Evolutionary conservation across 805 yeast species (phyloP).

Genomic region (Myxozyma nipponensis): DNA sequence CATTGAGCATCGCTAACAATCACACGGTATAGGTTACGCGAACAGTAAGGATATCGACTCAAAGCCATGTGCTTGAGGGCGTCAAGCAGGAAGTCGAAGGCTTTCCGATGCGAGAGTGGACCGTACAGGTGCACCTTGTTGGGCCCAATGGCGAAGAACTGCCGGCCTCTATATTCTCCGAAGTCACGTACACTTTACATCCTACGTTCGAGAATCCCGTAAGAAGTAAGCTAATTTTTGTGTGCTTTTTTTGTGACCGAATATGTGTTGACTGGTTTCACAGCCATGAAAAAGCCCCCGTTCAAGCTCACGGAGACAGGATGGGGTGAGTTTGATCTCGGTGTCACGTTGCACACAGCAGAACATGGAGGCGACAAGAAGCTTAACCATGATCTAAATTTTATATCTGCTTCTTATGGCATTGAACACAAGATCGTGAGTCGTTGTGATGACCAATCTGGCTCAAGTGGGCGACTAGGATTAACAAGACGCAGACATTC

Average conservation of each 20-base stretch:
- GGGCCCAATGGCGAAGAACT: slow-evolving; percentile 77
- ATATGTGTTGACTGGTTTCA: neutral
- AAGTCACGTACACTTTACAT: slow-evolving; percentile 88
- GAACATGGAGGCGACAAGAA: slow-evolving; percentile 89
- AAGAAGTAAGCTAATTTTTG: slow-evolving; percentile 48
- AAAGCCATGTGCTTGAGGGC: slow-evolving; percentile 58
- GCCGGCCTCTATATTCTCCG: slow-evolving; percentile 85
- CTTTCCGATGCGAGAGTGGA: slow-evolving; percentile 94
- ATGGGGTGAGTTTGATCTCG: slow-evolving; percentile 97
- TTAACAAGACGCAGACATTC: too few relatives aligned
- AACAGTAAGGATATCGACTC: slow-evolving; percentile 22
- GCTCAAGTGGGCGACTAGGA: too few relatives aligned
- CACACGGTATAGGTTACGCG: slow-evolving; percentile 26
- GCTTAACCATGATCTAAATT: slow-evolving; percentile 84
- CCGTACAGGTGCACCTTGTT: slow-evolving; percentile 67
- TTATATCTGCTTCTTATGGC: slow-evolving; percentile 68
- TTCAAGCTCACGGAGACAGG: slow-evolving; percentile 89
- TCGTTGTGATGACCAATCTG: too few relatives aligned
- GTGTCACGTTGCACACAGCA: slow-evolving; percentile 66
- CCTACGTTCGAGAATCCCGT: slow-evolving; percentile 92
- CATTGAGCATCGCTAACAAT: too few relatives aligned
- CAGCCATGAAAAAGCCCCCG: slow-evolving; percentile 71
- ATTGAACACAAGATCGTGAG: slow-evolving; percentile 63
- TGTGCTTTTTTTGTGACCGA: neutral
- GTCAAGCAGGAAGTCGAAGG: slow-evolving; percentile 82